Evolutionary conservation across 2,329 filamentous ascomycete species (phyloP), one percentile per base, ranked within the genome.

Genomic region (Diplodia corticola): DNA sequence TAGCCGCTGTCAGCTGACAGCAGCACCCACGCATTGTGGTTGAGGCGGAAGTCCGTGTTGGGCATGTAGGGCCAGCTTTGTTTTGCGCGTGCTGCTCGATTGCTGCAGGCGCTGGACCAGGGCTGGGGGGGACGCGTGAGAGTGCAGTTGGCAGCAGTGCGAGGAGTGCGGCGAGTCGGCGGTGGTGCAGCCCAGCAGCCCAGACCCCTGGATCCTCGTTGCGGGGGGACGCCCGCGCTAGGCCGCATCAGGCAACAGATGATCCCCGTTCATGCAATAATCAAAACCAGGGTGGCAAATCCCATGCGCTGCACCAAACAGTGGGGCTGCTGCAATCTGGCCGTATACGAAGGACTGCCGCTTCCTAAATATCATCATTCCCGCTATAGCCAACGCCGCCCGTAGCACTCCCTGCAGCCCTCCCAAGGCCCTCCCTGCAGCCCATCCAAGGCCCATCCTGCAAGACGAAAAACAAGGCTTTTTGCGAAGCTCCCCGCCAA

Each of bases 21-120:
- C 40, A 61, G 57, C 57, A 61, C 57, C 57, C 57, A 61, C 3
- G 57, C 57, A 5, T 61, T 61, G 44, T 61, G 57, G 44, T 61
- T 61, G 5, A 61, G 28, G 10, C 57, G n/a, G 28, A 49, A 61
- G 6, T 61, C 57, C 15, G 57, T 61, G 44, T 61, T 61, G 9
- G 40, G 40, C 40, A 49, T 61, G n/a, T n/a, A n/a, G n/a, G n/a
- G n/a, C 24, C 40, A 37, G n/a, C n/a, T n/a, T n/a, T n/a, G n/a
- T n/a, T n/a, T n/a, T n/a, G n/a, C n/a, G 49, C 9, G 5, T 17
- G 40, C 30, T 22, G 10, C 17, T 13, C 22, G 53, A 26, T 57
- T 28, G 3, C 24, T 44, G 10, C 12, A 28, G 12, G 12, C 10
- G n/a, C 17, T 6, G 50, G 7, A 12, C 22, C 24, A 20, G 22